phyloP scores from a whole-genome alignment of 2,329 filamentous ascomycete species.

The Aureobasidium pullulans region DNA sequence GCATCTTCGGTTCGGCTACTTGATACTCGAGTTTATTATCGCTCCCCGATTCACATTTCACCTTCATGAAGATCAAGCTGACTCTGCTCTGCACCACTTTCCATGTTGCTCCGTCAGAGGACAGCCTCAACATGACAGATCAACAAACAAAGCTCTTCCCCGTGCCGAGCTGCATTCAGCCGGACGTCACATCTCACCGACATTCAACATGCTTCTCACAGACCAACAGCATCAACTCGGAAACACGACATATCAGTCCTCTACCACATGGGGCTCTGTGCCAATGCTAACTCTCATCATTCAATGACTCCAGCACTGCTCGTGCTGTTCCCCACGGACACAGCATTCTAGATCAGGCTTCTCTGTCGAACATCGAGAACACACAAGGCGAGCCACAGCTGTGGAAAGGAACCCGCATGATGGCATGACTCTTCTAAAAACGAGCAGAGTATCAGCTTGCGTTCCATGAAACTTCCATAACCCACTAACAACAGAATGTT shows the following conservation, averaged over 20 bases:
- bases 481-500: background rate
- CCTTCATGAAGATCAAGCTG: background rate
- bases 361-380: background rate
- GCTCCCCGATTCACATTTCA: background rate
- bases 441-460: background rate
- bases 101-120: background rate
- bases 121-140: background rate
- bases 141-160: conserved; percentile 2
- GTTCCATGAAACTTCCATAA: background rate
- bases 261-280: background rate
- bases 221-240: background rate
- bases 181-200: conserved; percentile 2
- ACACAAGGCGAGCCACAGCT: background rate
- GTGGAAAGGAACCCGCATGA: background rate
- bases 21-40: background rate
- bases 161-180: background rate
- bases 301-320: background rate
- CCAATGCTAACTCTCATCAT: background rate
- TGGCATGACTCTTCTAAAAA: background rate
- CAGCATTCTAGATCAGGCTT: background rate
- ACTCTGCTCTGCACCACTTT: background rate
- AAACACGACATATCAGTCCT: background rate
- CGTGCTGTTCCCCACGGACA: background rate
- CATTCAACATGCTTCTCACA: background rate
- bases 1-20: background rate